Base-by-base conservation (phyloP, 345 rosid species). In the Anacardium occidentale region DNA sequence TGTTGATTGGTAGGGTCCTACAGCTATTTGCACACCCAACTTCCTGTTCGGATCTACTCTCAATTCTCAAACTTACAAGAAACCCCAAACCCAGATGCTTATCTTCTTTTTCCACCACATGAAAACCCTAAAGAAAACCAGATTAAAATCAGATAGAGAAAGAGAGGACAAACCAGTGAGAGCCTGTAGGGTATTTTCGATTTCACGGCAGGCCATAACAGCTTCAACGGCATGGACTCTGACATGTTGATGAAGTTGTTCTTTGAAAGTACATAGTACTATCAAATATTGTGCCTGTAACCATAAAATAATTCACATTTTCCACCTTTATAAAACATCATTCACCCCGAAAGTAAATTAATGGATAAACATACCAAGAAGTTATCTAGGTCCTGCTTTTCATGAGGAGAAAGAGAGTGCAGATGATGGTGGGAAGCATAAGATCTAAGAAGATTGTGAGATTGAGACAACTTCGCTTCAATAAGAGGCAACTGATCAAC, bases 211-310 rank as follows among this genome's bases (percentile, higher is more conserved):
- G 75, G 90, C 92, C 98, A 92, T 94, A 73, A 94, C 98, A 48
- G 98, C 98, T 80, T 94, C 98, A 58, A 94, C 96, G 80, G 98
- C 98, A 71, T 94, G 96, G 71, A 94, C 94, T 79, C 98, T 86
- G 81, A 94, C 98, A 79, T 94, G 98, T 59, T 94, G 98, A 69
- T 94, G 98, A 21, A 94, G 95, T 83, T 94, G 98, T 65, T 94
- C 98, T 81, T 92, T 94, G 87, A 94, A 94, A 72, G 86, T 87
- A 84, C 98, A 94, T 78, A 94, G 65, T 71, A 94, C 87, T 82
- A 92, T 84, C 88, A 94, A 76, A 83, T 94, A 92, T 69, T 94
- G 98, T 66, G 90, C 92, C 98, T 94, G 81, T 69, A 72, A 48
- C 47, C 64, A 71, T 20, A 60, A n/a, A n/a, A n/a, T n/a, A n/a